Base-by-base conservation (phyloP, 2,329 filamentous ascomycete species). In the Raffaelea arxii region DNA sequence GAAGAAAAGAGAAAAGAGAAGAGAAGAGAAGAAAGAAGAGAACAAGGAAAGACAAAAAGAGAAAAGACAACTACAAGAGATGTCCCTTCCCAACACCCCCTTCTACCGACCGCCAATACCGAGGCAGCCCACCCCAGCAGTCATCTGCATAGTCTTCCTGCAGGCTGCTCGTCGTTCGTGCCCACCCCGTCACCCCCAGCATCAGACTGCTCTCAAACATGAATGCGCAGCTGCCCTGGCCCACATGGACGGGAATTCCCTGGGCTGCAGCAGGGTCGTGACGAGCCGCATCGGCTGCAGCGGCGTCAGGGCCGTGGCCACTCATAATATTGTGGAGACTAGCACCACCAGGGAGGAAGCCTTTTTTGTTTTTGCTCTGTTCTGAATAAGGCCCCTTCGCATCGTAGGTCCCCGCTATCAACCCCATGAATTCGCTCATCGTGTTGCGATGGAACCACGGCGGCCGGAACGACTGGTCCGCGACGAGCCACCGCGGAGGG, bases 371-470 rank as follows among this genome's bases (percentile, higher is more conserved):
- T n/a, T n/a, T n/a, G n/a, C n/a, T n/a, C n/a, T n/a, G n/a, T 9
- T 69, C 70, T 2, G 72, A 73, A 9, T 69, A 70, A 12, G 65
- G 80, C 66, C 56, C 69, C 63, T 84, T 74, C 65, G 80, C 79
- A 53, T 83, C 75, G 56, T 81, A 80, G n/a, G 65, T 68, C 14
- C 76, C 75, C 39, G 65, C 60, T 46, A 81, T 75, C 27, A 80
- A 62, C 1, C 75, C 77, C 75, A 80, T 79, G 64, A 81, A 81
- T 59, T 83, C 79, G 48, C 71, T 75, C 68, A 80, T 80, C 14
- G 75, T 79, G 67, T 82, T 83, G 56, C 79, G 73, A 63, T 86
- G 82, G 65, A 82, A 86, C 71, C 80, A 86, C 1, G 83, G 82
- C 22, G 80, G 80, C 6, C 82, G 75, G 69, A 85, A 86, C 0